Base-by-base conservation (phyloP, 2,329 filamentous ascomycete genomes). In the Fusarium sp. region DNA sequence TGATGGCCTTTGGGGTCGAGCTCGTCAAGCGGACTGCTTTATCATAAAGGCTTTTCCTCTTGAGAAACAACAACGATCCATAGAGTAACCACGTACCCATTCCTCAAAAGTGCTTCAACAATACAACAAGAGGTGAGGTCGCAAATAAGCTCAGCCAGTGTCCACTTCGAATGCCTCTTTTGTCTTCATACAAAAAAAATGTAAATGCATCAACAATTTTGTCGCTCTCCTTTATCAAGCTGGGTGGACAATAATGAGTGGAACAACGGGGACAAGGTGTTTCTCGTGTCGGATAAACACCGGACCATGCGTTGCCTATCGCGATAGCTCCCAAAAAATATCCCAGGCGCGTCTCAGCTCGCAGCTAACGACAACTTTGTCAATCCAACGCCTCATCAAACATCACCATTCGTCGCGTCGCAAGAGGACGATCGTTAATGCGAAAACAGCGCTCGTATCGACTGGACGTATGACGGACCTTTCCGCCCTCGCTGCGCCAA, bases 241-340 rank as follows among this genome's bases (percentile, higher is more conserved):
- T 31, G 31, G 31, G 13, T 36, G 16, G 42, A 58, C 29, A 49
- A 36, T 50, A 58, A 16, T 57, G 8, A 18, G 62, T 29, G 31
- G 50, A 23, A 27, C 33, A 16, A 38, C 34, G 31, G 13, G 18
- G 29, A 7, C 4, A n/a, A 13, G 29, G 49, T n/a, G 16, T 33
- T 18, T 51, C 46, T 20, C 6, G 23, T 42, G 44, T 25, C 72
- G 73, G 73, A 64, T 73, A 75, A 75, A 73, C 69, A 25, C 6
- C 54, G 70, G 73, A 62, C 55, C 18, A 36, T 46, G 29, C 27
- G 62, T 69, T 67, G 61, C 68, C 67, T 64, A 61, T 71, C 72
- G 69, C 69, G 73, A 75, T 75, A 75, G 73, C 70, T 75, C 73
- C 71, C 70, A 73, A 74, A 73, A 75, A 73, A 73, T 70, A 64